These are phyloP conservation scores for Aspergillus sp. DNA, from an alignment of 2,329 filamentous ascomycete genomes.

Conservation along the genomic window DNA sequence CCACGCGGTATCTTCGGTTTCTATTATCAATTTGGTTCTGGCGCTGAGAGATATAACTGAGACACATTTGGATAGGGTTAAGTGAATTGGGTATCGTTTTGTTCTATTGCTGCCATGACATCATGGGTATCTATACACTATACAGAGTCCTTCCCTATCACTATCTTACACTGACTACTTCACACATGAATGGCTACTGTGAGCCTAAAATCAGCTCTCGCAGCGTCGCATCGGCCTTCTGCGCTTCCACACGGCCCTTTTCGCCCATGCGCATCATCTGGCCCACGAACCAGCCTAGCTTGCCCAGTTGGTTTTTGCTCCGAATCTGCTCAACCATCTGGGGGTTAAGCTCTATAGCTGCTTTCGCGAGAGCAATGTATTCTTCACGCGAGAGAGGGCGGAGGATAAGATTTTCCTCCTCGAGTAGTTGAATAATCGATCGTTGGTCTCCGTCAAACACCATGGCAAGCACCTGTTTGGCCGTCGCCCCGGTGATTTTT, in stretches of 20 bases:
- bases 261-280: constrained; percentile 65
- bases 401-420: constrained; percentile 57
- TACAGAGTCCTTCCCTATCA: background rate
- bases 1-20: constrained; percentile 27
- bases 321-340: constrained; percentile 61
- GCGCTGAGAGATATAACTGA: background rate
- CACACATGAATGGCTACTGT: background rate
- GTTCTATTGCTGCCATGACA: constrained; percentile 1
- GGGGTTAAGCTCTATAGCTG: constrained; percentile 55
- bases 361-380: constrained; percentile 56
- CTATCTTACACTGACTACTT: constrained; percentile 1
- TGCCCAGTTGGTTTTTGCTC: constrained; percentile 61
- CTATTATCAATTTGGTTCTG: constrained; percentile 24
- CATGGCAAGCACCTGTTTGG: constrained; percentile 59
- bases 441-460: constrained; percentile 55
- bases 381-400: constrained; percentile 55
- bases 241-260: constrained; percentile 63
- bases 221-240: constrained; percentile 56
- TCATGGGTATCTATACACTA: constrained; percentile 1
- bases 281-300: constrained; percentile 67
- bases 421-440: constrained; percentile 54
- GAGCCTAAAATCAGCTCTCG: constrained; percentile 45
- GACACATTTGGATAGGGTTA: background rate
- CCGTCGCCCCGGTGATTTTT: constrained; percentile 55
- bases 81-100: background rate